Percentiles rank a stretch among this genome's conserved stretches.
phyloP scores from a whole-genome alignment of 305 asterid genomes.

The Lippia alba region DNA sequence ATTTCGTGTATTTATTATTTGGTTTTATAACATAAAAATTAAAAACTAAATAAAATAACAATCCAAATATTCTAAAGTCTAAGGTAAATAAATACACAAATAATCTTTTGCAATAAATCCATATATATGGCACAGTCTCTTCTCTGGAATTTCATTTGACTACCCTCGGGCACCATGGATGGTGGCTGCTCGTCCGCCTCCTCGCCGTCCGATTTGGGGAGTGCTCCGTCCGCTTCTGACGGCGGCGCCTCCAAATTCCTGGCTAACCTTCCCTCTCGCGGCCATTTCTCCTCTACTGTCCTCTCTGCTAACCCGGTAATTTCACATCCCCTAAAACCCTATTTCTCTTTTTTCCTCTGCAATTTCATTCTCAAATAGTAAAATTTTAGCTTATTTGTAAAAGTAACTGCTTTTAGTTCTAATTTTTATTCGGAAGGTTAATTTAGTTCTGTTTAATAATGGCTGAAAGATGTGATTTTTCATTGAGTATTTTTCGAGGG shows the following conservation, averaged over 20 bases:
- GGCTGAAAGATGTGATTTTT: constrained; percentile 4
- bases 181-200: constrained; percentile 43
- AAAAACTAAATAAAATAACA: too few relatives aligned
- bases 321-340: constrained; percentile 22
- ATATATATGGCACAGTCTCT: not conserved
- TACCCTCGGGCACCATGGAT: constrained; percentile 32
- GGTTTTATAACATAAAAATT: too few relatives aligned
- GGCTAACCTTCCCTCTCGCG: constrained; percentile 55
- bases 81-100: not conserved
- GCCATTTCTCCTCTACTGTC: constrained; percentile 49
- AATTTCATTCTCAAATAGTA: not conserved
- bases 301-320: constrained; percentile 43
- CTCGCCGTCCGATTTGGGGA: constrained; percentile 37
- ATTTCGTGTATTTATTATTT: too few relatives aligned
- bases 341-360: not conserved
- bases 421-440: too few relatives aligned
- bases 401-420: not conserved
- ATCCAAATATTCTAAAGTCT: too few relatives aligned
- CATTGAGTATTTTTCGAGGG: constrained; percentile 19
- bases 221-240: constrained; percentile 34
- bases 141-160: not conserved
- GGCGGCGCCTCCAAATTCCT: constrained; percentile 50
- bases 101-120: not conserved
- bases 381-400: constrained; percentile 5
- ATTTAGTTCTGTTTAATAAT: not conserved